phyloP scores from a whole-genome alignment of 306 rosid species.

The Prunus mume region DNA sequence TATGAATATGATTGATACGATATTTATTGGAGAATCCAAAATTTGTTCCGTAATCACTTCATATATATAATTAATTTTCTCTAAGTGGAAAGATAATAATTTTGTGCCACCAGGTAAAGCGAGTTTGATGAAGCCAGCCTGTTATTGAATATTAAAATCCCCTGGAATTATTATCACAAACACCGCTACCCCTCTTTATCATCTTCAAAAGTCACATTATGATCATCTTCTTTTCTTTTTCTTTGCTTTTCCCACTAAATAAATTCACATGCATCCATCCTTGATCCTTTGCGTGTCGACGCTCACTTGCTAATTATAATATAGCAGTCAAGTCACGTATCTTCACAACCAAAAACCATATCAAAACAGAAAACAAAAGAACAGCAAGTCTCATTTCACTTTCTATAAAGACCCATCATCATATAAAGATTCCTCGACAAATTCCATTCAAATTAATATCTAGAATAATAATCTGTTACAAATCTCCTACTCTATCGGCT shows the following conservation, averaged over 20 bases:
- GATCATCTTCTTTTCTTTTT: too few relatives aligned
- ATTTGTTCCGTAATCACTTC: neutral
- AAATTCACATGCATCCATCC: constrained; percentile 1
- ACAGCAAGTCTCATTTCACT: constrained; percentile 10
- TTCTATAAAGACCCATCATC: constrained; percentile 4
- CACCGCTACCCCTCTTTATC: neutral
- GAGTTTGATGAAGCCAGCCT: neutral
- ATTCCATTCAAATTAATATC: neutral
- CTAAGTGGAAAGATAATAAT: neutral
- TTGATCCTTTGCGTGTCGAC: neutral
- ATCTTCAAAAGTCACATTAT: neutral
- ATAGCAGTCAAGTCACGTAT: constrained; percentile 18
- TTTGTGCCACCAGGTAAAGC: neutral
- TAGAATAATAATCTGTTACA: neutral
- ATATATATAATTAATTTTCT: neutral
- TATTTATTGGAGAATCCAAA: too few relatives aligned
- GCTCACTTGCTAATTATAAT: neutral
- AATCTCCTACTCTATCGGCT: neutral
- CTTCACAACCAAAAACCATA: constrained; percentile 22
- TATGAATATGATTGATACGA: too few relatives aligned
- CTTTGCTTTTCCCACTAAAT: neutral
- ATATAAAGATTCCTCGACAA: neutral
- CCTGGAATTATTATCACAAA: neutral
- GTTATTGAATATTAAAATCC: neutral
- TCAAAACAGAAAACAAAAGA: constrained; percentile 24